These are phyloP conservation scores for Magnaporthiopsis rhizophila DNA, from an alignment of 2,329 filamentous ascomycete genomes.

Conservation along the genomic window DNA sequence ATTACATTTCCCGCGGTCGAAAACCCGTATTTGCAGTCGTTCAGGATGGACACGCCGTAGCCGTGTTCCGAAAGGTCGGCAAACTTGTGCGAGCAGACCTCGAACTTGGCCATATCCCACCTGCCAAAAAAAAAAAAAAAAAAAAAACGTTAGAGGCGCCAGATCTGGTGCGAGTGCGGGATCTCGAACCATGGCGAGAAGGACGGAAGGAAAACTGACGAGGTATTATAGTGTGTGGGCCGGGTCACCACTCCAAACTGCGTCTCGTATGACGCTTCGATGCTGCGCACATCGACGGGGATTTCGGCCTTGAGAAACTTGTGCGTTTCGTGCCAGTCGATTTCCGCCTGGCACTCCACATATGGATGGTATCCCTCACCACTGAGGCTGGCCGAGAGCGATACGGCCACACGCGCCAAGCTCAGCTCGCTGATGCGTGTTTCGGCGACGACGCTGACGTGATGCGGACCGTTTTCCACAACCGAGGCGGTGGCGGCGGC, in stretches of 20 bases:
- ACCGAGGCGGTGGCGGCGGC: conserved; percentile 36
- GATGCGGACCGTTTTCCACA: conserved; percentile 40
- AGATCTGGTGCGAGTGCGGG: not conserved
- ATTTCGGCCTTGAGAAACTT: conserved; percentile 67
- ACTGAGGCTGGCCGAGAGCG: conserved; percentile 38
- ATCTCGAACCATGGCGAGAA: not conserved
- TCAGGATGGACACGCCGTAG: conserved; percentile 87
- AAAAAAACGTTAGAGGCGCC: conserved; percentile 59
- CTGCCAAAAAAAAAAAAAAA: not conserved
- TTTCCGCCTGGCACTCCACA: conserved; percentile 52
- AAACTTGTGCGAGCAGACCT: conserved; percentile 93
- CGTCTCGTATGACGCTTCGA: conserved; percentile 60
- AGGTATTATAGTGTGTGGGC: conserved; percentile 65
- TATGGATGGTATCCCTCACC: conserved; percentile 34
- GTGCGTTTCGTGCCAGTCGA: conserved; percentile 63
- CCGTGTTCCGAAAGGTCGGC: conserved; percentile 82
- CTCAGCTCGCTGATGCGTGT: conserved; percentile 57
- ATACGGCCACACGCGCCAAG: conserved; percentile 58
- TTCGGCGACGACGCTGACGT: conserved; percentile 49
- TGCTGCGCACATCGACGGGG: conserved; percentile 56
- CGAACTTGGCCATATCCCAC: conserved; percentile 77
- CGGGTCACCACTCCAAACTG: conserved; percentile 57
- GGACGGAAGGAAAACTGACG: not conserved
- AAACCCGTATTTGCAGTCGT: conserved; percentile 95
- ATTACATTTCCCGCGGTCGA: conserved; percentile 83